Base-by-base conservation (phyloP, 169 alveolate genomes). In the Eimeria acervulina region DNA sequence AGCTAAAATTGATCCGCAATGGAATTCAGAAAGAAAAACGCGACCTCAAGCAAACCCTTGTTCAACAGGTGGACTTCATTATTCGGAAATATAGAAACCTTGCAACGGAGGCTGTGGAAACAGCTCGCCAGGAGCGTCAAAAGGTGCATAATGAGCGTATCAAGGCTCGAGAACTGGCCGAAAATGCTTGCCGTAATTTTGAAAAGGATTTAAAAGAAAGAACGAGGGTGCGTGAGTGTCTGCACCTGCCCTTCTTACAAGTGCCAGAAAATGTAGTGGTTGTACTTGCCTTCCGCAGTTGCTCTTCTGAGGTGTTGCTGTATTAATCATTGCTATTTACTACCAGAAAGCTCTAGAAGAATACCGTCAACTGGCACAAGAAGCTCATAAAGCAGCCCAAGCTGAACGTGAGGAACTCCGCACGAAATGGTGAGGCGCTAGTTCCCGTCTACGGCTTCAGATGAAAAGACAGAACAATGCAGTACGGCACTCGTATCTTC, bases 361-460 rank as follows among this genome's bases (percentile, higher is more conserved):
- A 61, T 91, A 91, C 33, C 95, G 95, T 19, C 83, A 55, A n/a
- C 68, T 91, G 59, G 95, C 90, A 17, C 95, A 91, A 63, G 84
- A 91, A 61, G 95, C 95, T 28, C 95, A 91, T 23, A 91, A 76
- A 44, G 95, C 95, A 33, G 95, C 95, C 17, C 90, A 91, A 59
- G 80, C 66, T 40, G 95, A 91, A 38, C 78, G 91, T 36, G 95
- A 91, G 91, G 91, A 91, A 31, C 95, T 91, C 13, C 61, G 59
- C 52, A 36, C 55, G 19, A 91, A 91, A 61, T 91, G 91, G 95
- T 91, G 55, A 26, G 80, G 1, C 42, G 44, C 28, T 13, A 19
- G 44, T 26, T 19, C 72, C 36, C 36, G 13, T 26, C 26, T 61
- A 26, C 36, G 12, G 15, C 15, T 61, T 13, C 47, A 70, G 81